Conservation (phyloP, 169 alveolate genomes). For the Plasmodium billcollinsi region DNA sequence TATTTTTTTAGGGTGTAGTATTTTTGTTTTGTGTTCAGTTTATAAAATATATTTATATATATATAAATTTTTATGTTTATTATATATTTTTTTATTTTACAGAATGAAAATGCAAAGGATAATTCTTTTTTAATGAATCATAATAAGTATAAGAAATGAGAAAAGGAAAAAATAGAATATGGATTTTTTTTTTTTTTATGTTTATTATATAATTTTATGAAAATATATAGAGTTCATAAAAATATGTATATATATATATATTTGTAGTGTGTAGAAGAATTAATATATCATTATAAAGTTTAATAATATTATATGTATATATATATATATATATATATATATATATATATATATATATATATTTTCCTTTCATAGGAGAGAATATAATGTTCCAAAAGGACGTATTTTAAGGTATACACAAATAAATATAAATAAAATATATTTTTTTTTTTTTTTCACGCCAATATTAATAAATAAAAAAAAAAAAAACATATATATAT, state of each 20-base stretch:
- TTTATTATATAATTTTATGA: neutral
- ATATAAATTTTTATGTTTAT: too few species aligned
- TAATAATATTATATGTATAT: neutral
- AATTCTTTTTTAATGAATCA: conserved; percentile 14
- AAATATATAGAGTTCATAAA: conserved; percentile 1
- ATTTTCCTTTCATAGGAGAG: conserved; percentile 42
- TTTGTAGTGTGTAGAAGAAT: neutral
- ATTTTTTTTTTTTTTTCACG: neutral
- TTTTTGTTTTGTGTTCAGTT: too few species aligned
- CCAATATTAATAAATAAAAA: neutral
- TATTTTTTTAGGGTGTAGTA: too few species aligned
- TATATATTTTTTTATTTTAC: conserved; percentile 2
- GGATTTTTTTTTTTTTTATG: neutral
- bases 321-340: conserved; percentile 10
- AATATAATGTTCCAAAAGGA: neutral
- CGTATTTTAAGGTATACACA: conserved; percentile 62
- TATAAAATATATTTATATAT: too few species aligned
- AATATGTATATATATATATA: neutral
- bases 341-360: conserved; percentile 14
- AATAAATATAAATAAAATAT: neutral
- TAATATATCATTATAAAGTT: neutral
- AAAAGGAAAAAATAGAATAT: neutral
- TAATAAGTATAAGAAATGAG: conserved; percentile 19
- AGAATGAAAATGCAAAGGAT: conserved; percentile 29
- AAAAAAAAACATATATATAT: neutral